A percentile compares a stretch with the other conserved stretches of the same genome.
These are phyloP conservation scores for Raddia distichophylla DNA, from an alignment of 176 grass and related monocot genomes.

Conservation along the genomic window DNA sequence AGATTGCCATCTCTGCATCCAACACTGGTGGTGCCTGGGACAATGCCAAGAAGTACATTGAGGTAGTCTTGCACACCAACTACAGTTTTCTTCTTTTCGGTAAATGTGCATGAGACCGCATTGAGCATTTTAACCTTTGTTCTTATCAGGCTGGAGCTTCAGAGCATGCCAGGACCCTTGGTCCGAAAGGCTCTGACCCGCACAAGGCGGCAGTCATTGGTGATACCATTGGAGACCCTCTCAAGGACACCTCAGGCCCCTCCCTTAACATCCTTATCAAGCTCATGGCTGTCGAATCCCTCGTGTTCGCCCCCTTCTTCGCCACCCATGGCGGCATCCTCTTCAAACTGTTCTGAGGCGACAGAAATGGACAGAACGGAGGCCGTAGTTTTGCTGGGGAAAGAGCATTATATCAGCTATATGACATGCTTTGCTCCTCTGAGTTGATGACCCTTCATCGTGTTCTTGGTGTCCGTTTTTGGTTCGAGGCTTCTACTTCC, in stretches of 20 bases:
- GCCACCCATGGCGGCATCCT: slow-evolving; percentile 81
- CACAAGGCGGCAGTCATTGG: slow-evolving; percentile 89
- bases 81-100: background rate
- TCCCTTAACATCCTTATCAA: slow-evolving; percentile 96
- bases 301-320: slow-evolving; percentile 85
- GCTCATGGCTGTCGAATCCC: slow-evolving; percentile 91
- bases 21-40: slow-evolving; percentile 66
- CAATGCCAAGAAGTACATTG: slow-evolving; percentile 59
- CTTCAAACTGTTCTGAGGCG: slow-evolving; percentile 63
- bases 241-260: slow-evolving; percentile 87
- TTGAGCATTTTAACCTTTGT: background rate
- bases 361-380: background rate
- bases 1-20: slow-evolving; percentile 89
- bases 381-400: slow-evolving; percentile 19
- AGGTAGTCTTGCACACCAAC: slow-evolving; percentile 37
- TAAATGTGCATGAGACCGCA: background rate
- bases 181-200: slow-evolving; percentile 77
- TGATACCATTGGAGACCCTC: slow-evolving; percentile 81
- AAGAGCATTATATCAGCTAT: background rate
- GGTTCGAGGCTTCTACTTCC: background rate
- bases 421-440: slow-evolving; percentile 30
- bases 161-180: slow-evolving; percentile 72
- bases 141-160: slow-evolving; percentile 80
- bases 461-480: slow-evolving; percentile 21
- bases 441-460: slow-evolving; percentile 24